Evolutionary conservation across 148 eudicot genomes (phyloP).

Genomic region (Rhododendron williamsianum): DNA sequence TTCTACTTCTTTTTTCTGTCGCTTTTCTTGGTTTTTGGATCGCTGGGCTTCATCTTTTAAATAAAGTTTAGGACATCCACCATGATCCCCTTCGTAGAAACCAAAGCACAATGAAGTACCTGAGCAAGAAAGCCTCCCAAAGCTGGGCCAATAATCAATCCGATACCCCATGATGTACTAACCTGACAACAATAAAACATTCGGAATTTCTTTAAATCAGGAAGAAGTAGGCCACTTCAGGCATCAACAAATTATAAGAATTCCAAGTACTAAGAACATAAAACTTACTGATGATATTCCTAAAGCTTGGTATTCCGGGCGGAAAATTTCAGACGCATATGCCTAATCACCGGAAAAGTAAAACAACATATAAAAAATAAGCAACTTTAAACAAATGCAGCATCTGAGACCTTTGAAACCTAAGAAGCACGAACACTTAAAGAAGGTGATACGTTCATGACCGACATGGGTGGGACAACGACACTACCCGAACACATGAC

Average conservation of each 20-base stretch:
- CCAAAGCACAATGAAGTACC: conserved; percentile 30
- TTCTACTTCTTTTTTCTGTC: background rate
- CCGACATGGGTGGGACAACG: background rate
- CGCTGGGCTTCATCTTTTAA: background rate
- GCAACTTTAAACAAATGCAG: background rate
- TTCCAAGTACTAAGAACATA: background rate
- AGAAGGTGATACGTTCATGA: background rate
- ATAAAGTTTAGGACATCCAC: background rate
- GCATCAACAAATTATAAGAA: conserved; percentile 1
- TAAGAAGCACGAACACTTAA: background rate
- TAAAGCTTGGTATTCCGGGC: conserved; percentile 68
- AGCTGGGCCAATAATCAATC: conserved; percentile 87
- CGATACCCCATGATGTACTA: conserved; percentile 82
- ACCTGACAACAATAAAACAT: conserved; percentile 34
- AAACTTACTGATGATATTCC: conserved; percentile 74
- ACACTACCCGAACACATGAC: background rate
- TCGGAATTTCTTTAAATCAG: background rate
- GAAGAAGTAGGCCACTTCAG: background rate
- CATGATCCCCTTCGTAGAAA: background rate
- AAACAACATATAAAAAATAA: background rate
- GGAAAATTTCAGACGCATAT: conserved; percentile 68
- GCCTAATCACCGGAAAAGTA: conserved; percentile 41
- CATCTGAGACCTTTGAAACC: background rate
- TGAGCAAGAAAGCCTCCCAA: conserved; percentile 92
- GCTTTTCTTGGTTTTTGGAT: background rate